phyloP scores from a whole-genome alignment of 2,329 filamentous ascomycete species.

The Dactylellina cionopaga region DNA sequence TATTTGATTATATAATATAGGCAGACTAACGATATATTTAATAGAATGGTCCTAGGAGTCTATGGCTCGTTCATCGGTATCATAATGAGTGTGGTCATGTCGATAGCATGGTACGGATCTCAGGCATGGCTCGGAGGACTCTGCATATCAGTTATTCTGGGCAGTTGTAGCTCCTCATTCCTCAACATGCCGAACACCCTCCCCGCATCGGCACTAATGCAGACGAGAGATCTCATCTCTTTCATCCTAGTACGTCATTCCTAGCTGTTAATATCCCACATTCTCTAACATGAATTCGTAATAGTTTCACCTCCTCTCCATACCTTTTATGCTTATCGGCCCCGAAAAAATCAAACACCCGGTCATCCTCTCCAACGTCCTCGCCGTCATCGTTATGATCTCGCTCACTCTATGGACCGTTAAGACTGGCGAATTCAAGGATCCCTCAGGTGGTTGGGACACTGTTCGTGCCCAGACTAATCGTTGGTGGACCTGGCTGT shows the following conservation, averaged over 20 bases:
- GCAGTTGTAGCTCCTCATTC: slow-evolving; percentile 40
- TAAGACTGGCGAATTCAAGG: slow-evolving; percentile 45
- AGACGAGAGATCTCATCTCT: slow-evolving; percentile 47
- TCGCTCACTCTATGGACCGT: slow-evolving; percentile 47
- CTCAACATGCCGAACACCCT: slow-evolving; percentile 48
- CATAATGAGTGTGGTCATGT: slow-evolving; percentile 50
- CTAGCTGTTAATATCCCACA: neutral
- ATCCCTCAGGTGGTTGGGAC: slow-evolving; percentile 49
- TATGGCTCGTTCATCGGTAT: slow-evolving; percentile 49
- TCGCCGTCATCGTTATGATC: slow-evolving; percentile 46
- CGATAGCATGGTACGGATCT: slow-evolving; percentile 50
- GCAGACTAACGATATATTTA: neutral
- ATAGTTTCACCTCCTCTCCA: slow-evolving; percentile 39
- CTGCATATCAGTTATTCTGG: slow-evolving; percentile 48
- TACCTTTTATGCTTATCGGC: slow-evolving; percentile 48
- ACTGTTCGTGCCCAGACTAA: slow-evolving; percentile 42
- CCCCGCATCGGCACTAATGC: slow-evolving; percentile 31
- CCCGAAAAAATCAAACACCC: slow-evolving; percentile 52
- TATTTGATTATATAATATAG: neutral
- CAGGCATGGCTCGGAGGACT: slow-evolving; percentile 48
- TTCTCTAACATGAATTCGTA: slow-evolving; percentile 2
- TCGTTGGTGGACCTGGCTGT: slow-evolving; percentile 59
- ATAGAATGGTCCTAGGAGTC: slow-evolving; percentile 36
- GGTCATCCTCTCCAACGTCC: slow-evolving; percentile 43
- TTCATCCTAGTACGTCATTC: slow-evolving; percentile 37